Percentiles rank a stretch among this genome's conserved stretches.
Conservation (phyloP, 2,329 filamentous ascomycete species). For the Sclerotinia glacialis region DNA sequence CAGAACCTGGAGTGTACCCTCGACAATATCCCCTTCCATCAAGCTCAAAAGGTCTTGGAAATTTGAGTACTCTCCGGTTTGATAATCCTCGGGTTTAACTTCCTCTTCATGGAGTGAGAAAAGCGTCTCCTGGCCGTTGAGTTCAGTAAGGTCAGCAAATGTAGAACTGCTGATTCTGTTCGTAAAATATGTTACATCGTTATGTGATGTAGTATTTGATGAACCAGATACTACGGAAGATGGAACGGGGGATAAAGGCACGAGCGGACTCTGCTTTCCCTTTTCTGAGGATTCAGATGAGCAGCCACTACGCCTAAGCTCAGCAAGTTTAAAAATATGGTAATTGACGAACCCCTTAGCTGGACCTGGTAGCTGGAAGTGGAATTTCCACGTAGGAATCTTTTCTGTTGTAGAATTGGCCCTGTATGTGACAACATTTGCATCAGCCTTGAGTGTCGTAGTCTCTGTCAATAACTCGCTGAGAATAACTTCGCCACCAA, state of each 20-base stretch:
- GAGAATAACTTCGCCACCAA: slow-evolving; percentile 11
- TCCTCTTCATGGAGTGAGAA: slow-evolving; percentile 22
- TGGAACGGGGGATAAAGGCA: not conserved
- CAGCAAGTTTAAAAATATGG: slow-evolving; percentile 5
- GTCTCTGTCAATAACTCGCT: slow-evolving; percentile 17
- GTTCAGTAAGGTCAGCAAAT: slow-evolving; percentile 19
- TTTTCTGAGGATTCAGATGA: not conserved
- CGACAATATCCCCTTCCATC: slow-evolving; percentile 4
- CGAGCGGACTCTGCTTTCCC: not conserved
- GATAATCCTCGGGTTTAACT: not conserved
- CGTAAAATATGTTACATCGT: not conserved
- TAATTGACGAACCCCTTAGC: slow-evolving; percentile 10
- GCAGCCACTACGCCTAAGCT: not conserved
- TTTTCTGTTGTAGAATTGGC: slow-evolving; percentile 1
- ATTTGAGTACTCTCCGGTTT: not conserved
- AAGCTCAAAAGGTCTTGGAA: slow-evolving; percentile 22
- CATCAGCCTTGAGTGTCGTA: not conserved
- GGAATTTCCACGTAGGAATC: slow-evolving; percentile 23
- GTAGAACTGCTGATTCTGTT: slow-evolving; percentile 23
- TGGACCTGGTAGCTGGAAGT: slow-evolving; percentile 22
- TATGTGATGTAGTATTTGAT: not conserved
- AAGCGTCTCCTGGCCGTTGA: slow-evolving; percentile 19
- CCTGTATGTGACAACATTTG: slow-evolving; percentile 20
- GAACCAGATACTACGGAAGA: not conserved
- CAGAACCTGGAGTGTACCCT: slow-evolving; percentile 12